Evolutionary conservation across 108 stramenopile species (phyloP).

Genomic region (Nitzschia sp.): DNA sequence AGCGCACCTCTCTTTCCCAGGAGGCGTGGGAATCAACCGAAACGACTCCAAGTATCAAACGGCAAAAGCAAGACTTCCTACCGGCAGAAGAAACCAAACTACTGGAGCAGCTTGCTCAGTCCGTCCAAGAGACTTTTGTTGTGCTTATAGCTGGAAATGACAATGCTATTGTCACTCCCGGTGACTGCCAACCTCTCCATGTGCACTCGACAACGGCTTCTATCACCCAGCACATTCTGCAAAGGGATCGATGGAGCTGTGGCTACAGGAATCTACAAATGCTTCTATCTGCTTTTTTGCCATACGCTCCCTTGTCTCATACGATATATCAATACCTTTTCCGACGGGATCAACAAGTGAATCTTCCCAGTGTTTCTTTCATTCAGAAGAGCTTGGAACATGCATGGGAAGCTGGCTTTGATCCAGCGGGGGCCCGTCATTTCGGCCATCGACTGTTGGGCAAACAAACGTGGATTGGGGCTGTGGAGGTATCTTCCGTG

Average conservation of each 20-base stretch:
- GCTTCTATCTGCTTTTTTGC: conserved; percentile 60
- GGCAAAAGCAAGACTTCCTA: too few relatives aligned
- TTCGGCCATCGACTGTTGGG: conserved; percentile 47
- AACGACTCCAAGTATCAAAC: too few relatives aligned
- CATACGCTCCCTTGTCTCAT: conserved; percentile 42
- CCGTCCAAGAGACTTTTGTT: too few relatives aligned
- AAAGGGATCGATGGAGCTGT: conserved; percentile 78
- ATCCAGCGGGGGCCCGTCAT: conserved; percentile 63
- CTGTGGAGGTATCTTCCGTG: conserved; percentile 71
- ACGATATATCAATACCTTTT: conserved; percentile 21
- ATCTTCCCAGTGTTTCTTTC: conserved; percentile 53
- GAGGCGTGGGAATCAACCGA: too few relatives aligned
- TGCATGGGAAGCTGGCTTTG: conserved; percentile 70
- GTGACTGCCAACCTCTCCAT: too few relatives aligned
- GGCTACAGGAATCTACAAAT: conserved; percentile 84
- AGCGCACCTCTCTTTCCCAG: neutral
- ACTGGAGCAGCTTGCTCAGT: too few relatives aligned
- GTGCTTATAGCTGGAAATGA: too few relatives aligned
- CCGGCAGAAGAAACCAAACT: too few relatives aligned
- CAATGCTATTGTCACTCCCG: conserved; percentile 6
- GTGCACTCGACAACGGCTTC: too few relatives aligned
- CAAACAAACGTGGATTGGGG: conserved; percentile 53
- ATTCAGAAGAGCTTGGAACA: conserved; percentile 59
- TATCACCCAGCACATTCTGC: conserved; percentile 44
- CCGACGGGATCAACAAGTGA: conserved; percentile 24